Percentiles rank a stretch among this genome's conserved stretches.
Evolutionary conservation across 257 asterid genomes (phyloP).

Genomic region (Echium plantagineum): DNA sequence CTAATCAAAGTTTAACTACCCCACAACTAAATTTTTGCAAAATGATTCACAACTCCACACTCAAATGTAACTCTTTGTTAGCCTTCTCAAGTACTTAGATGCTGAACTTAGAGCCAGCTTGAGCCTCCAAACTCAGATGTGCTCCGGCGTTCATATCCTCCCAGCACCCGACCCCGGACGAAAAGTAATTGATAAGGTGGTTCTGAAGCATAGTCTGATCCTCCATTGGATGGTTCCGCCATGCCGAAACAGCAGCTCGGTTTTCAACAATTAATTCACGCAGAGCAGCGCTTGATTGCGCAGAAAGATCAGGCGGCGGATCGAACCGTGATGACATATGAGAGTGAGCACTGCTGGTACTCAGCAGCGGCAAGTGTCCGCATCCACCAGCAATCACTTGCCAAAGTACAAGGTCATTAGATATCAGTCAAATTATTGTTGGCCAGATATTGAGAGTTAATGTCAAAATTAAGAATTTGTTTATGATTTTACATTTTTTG

Average conservation of each 20-base stretch:
- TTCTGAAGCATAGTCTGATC: constrained; percentile 4
- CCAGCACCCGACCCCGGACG: constrained; percentile 3
- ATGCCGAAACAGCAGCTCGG: constrained; percentile 37
- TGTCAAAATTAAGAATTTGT: not conserved
- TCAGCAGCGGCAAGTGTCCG: constrained; percentile 10
- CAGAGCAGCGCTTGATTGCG: constrained; percentile 45
- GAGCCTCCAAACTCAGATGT: not conserved
- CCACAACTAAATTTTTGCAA: too few species aligned
- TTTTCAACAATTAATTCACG: constrained; percentile 55
- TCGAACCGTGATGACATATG: constrained; percentile 59
- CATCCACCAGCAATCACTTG: constrained; percentile 16
- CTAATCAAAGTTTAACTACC: too few species aligned
- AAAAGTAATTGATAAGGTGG: not conserved
- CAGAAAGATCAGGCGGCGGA: constrained; percentile 31
- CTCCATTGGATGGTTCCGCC: constrained; percentile 10
- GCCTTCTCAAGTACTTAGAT: constrained; percentile 20
- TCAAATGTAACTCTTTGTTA: constrained; percentile 3
- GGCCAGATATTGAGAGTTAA: not conserved
- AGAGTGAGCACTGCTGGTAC: constrained; percentile 58
- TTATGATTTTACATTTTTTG: too few species aligned
- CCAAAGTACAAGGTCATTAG: not conserved
- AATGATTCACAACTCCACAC: too few species aligned
- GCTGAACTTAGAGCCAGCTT: constrained; percentile 36
- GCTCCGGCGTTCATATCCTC: not conserved
- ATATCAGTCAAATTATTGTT: not conserved